Percentiles rank a stretch among this genome's conserved stretches.
phyloP scores from a whole-genome alignment of 148 eudicot genomes.

The Talinum fruticosum region DNA sequence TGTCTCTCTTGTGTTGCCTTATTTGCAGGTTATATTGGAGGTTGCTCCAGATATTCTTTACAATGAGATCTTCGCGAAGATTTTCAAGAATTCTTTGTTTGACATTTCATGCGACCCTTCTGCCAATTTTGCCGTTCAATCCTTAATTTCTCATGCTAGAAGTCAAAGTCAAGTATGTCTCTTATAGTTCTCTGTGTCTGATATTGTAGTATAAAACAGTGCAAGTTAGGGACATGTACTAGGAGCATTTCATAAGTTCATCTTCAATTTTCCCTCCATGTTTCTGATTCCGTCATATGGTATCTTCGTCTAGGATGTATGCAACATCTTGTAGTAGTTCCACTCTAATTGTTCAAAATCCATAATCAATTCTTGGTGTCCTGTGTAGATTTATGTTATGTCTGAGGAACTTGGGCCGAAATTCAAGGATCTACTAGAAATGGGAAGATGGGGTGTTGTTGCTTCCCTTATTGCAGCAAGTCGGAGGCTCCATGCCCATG shows the following conservation, averaged over 20 bases:
- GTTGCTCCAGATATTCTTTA: constrained; percentile 77
- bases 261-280: background rate
- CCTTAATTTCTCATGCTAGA: constrained; percentile 79
- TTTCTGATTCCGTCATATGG: background rate
- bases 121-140: constrained; percentile 85
- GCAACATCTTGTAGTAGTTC: constrained; percentile 2
- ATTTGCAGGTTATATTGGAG: constrained; percentile 79
- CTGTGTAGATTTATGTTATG: constrained; percentile 58
- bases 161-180: constrained; percentile 63
- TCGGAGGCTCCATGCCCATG: constrained; percentile 69
- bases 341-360: background rate
- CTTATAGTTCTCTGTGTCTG: background rate
- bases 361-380: background rate
- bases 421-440: constrained; percentile 65
- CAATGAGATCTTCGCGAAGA: constrained; percentile 52
- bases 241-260: background rate
- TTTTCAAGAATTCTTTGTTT: constrained; percentile 65
- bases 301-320: background rate
- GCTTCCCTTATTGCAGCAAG: constrained; percentile 80
- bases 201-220: background rate
- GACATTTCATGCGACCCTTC: constrained; percentile 58
- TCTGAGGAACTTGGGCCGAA: constrained; percentile 74
- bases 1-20: background rate
- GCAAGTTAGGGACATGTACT: background rate
- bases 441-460: constrained; percentile 78